A percentile compares a stretch with the other conserved stretches of the same genome.
Conservation (phyloP, 345 rosid species). For the Microcos paniculata region DNA sequence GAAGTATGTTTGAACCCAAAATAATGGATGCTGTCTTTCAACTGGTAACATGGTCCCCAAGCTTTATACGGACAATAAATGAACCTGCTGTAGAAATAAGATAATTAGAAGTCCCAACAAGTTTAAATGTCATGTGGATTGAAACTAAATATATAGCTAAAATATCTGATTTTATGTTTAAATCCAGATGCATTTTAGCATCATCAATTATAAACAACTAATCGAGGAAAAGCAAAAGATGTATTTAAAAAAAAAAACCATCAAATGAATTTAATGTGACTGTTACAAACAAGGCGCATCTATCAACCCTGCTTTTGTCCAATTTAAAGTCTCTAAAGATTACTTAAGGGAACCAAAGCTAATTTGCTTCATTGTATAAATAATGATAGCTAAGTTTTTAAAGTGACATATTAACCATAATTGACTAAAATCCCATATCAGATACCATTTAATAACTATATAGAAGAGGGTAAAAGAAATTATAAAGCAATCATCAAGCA, state of each 20-base stretch:
- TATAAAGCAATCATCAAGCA: not conserved
- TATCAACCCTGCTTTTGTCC: not conserved
- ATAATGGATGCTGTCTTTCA: not conserved
- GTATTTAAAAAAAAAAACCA: not conserved
- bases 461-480: not conserved
- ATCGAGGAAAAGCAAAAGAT: not conserved
- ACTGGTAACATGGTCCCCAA: conserved; percentile 28
- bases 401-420: not conserved
- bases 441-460: not conserved
- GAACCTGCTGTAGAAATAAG: conserved; percentile 54
- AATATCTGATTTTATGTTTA: not conserved
- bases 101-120: not conserved
- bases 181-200: not conserved
- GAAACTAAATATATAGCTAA: not conserved
- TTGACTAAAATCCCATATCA: no score
- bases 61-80: conserved; percentile 80
- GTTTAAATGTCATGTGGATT: not conserved
- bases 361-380: no score
- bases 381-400: not conserved
- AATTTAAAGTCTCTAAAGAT: not conserved
- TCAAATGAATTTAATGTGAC: conserved; percentile 1
- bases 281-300: not conserved
- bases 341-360: not conserved
- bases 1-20: not conserved
- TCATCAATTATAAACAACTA: not conserved